phyloP scores from a whole-genome alignment of 2,329 filamentous ascomycete genomes.

The Camptophora hylomeconis region DNA sequence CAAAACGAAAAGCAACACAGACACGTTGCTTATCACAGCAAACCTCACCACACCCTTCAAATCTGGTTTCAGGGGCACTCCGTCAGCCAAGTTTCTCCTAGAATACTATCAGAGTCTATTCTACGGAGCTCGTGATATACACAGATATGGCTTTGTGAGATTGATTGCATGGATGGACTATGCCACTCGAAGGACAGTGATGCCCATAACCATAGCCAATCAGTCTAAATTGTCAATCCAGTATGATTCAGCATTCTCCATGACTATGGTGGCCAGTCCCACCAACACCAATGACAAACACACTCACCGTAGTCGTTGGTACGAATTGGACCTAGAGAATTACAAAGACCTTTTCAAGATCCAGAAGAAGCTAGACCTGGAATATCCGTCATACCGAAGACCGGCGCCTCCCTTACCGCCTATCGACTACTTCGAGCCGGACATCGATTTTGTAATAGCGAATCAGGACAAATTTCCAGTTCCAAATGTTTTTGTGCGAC shows the following conservation, averaged over 20 bases:
- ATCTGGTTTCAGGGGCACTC: conserved; percentile 44
- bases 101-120: conserved; percentile 51
- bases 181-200: conserved; percentile 42
- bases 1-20: conserved; percentile 51
- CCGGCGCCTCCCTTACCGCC: conserved; percentile 1
- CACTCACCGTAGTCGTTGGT: not conserved
- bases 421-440: not conserved
- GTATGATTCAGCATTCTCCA: conserved; percentile 10
- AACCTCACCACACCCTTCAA: conserved; percentile 41
- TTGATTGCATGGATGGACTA: conserved; percentile 62
- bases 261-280: conserved; percentile 11
- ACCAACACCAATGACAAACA: conserved; percentile 1
- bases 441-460: not conserved
- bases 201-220: conserved; percentile 47
- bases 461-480: not conserved
- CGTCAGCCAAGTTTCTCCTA: conserved; percentile 36
- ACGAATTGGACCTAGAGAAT: conserved; percentile 4
- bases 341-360: conserved; percentile 1
- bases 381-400: conserved; percentile 1
- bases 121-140: conserved; percentile 45
- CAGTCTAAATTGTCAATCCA: conserved; percentile 26
- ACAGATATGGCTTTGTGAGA: conserved; percentile 65
- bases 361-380: not conserved
- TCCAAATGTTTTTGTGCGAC: conserved; percentile 1
- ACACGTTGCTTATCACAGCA: conserved; percentile 57